Base-by-base conservation (phyloP, 2,329 filamentous ascomycete species). In the Coniochaeta prunicola region DNA sequence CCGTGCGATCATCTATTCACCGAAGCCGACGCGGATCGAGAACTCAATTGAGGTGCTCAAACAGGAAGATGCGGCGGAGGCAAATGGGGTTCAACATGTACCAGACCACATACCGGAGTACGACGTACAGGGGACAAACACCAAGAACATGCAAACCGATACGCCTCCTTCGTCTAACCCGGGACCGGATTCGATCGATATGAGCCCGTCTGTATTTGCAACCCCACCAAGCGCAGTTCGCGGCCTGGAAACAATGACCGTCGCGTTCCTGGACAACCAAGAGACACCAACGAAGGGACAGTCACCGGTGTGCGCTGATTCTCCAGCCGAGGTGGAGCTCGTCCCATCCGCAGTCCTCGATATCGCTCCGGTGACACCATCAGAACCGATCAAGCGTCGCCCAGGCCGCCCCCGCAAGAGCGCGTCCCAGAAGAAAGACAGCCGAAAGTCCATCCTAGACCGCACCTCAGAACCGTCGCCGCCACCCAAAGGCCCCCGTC, bases 1-100 rank as follows among this genome's bases (percentile, higher is more conserved):
- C 2, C 75, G 75, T 21, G 71, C 73, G 6, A 58, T 66, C 2
- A 61, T 74, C 5, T 65, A 72, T 6, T 74, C 73, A 1, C 73
- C 75, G 10, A 68, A 66, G 5, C 64, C 69, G 2, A 70, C 67
- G 2, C 72, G 70, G 2, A 61, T 68, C 15, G 70, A 72, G 54
- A 55, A 67, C 33, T 59, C 60, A 21, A 63, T 66, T 13, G 61
- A 66, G 10, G 53, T 65, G 12, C 57, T 73, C 15, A 74, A 73
- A 59, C 66, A 67, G 24, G 73, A 74, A 59, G 70, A 74, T 4
- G 61, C 61, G 26, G 24, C 56, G 5, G 69, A 69, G 12, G 64
- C 63, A 1, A 21, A 60, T 1, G 53, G 58, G 12, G 60, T 59
- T 7, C 59, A 59, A 9, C 61, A 59, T 6, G 53, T 67, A 31